These are phyloP conservation scores for Hirschioporus abietinus DNA, from an alignment of 768 basidiomycete genomes.

Conservation along the genomic window DNA sequence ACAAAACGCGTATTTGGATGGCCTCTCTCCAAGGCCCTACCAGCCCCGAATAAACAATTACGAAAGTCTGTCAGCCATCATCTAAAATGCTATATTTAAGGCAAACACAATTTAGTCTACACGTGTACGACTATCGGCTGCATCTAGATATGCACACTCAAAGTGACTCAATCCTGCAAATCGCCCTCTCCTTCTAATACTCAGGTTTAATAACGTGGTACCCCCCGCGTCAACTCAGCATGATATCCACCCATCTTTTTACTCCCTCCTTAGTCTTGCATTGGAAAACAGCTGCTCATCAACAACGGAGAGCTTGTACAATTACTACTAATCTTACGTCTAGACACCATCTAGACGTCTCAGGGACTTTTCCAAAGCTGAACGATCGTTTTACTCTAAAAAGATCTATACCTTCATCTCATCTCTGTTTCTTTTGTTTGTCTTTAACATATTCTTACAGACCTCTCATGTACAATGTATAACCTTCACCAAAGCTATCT, in stretches of 20 bases:
- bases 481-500: not conserved
- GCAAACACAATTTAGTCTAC: constrained; percentile 6
- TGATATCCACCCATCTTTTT: not conserved
- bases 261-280: not conserved
- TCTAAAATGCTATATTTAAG: constrained; percentile 12
- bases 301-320: not conserved
- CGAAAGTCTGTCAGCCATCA: constrained; percentile 19
- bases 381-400: not conserved
- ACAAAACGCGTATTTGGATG: constrained; percentile 97
- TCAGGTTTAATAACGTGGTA: not conserved
- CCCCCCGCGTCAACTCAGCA: not conserved
- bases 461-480: not conserved
- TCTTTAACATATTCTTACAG: not conserved
- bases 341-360: not conserved
- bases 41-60: constrained; percentile 31
- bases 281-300: not conserved
- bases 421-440: not conserved
- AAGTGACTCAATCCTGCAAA: too few species aligned
- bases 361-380: not conserved
- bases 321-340: not conserved
- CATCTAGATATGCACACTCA: constrained; percentile 28
- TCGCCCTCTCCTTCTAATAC: not conserved
- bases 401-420: not conserved
- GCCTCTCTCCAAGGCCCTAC: constrained; percentile 63
- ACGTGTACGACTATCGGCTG: constrained; percentile 12